phyloP scores from a whole-genome alignment of 2,329 filamentous ascomycete genomes.

The Talaromyces sp. region DNA sequence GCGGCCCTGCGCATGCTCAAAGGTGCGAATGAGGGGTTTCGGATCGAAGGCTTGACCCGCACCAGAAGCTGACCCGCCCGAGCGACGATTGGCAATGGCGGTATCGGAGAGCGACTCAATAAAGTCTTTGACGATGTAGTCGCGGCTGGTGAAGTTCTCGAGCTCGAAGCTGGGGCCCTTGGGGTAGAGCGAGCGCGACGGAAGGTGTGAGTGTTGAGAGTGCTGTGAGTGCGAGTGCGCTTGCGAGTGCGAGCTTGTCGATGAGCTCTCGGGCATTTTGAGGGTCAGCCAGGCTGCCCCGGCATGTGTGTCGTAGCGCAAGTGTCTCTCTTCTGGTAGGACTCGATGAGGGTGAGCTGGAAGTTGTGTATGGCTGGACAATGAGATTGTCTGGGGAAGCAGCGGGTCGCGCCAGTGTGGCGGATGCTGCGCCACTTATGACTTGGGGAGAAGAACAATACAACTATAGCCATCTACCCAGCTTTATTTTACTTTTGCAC shows the following conservation, averaged over 20 bases:
- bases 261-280: slow-evolving; percentile 34
- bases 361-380: not conserved
- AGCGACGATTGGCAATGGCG: slow-evolving; percentile 71
- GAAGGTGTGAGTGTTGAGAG: slow-evolving; percentile 50
- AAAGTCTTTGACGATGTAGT: slow-evolving; percentile 98
- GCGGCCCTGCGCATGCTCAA: slow-evolving; percentile 63
- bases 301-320: not conserved
- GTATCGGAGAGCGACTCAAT: slow-evolving; percentile 86
- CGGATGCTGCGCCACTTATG: not conserved
- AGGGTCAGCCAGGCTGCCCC: not conserved
- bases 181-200: slow-evolving; percentile 64
- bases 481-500: not conserved
- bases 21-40: slow-evolving; percentile 91
- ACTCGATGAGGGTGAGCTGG: not conserved
- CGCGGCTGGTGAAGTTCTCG: slow-evolving; percentile 79
- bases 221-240: slow-evolving; percentile 58
- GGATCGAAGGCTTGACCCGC: slow-evolving; percentile 68
- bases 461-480: too few species aligned
- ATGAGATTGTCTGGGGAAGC: not conserved
- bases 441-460: too few species aligned
- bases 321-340: not conserved
- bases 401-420: not conserved
- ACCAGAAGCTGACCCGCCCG: slow-evolving; percentile 43
- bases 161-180: slow-evolving; percentile 78
- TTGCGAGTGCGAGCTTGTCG: slow-evolving; percentile 32